These are phyloP conservation scores for Camellia sinensis DNA, from an alignment of 148 eudicot species.

Conservation along the genomic window DNA sequence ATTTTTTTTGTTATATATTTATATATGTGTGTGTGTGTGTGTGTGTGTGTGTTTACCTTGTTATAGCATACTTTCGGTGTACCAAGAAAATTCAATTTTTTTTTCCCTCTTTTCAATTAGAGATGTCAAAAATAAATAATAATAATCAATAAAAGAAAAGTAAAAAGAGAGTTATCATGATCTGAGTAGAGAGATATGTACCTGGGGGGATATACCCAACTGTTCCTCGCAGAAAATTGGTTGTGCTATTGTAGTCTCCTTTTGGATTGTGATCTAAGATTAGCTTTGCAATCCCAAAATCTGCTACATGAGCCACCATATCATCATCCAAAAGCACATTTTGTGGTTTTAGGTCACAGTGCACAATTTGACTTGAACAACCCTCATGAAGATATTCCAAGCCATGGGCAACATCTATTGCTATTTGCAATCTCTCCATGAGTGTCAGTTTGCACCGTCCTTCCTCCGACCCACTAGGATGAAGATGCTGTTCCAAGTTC, in stretches of 20 bases:
- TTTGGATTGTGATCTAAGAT: background rate
- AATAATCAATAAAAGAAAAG: too few relatives aligned
- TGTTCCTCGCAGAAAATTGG: background rate
- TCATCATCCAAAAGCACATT: constrained; percentile 1
- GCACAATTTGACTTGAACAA: background rate
- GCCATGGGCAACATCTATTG: background rate
- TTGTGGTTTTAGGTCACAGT: background rate
- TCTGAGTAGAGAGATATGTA: background rate
- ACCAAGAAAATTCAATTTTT: too few relatives aligned
- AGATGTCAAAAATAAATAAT: too few relatives aligned
- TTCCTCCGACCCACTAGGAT: background rate
- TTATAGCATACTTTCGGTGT: too few relatives aligned
- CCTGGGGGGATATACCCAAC: background rate
- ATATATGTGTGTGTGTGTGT: too few relatives aligned
- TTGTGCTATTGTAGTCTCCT: background rate
- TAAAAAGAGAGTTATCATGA: too few relatives aligned
- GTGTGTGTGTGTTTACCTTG: too few relatives aligned
- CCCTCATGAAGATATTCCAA: background rate
- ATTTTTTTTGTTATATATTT: too few relatives aligned
- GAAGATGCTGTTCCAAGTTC: background rate
- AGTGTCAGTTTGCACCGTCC: background rate
- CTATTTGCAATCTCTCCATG: background rate
- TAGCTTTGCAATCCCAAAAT: background rate
- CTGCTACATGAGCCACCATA: background rate
- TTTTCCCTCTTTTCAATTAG: too few relatives aligned